phyloP scores from a whole-genome alignment of 352 stramenopile genomes.

The Globisporangium polare region DNA sequence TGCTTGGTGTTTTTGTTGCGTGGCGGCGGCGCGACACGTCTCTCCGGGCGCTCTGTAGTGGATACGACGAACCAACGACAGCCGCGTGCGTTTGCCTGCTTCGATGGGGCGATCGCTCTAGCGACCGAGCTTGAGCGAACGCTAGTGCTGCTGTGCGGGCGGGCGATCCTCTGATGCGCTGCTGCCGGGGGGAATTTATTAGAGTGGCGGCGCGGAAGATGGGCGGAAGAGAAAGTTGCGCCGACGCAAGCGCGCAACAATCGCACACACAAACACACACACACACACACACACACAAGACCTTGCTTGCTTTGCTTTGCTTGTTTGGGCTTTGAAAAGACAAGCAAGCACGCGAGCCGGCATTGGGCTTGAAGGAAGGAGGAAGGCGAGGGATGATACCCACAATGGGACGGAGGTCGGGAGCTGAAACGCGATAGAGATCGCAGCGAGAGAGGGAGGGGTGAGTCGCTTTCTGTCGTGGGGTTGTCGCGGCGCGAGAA shows the following conservation, averaged over 20 bases:
- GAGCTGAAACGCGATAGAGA: not conserved
- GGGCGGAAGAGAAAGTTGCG: constrained; percentile 8
- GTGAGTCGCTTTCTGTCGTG: not conserved
- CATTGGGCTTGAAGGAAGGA: constrained; percentile 1
- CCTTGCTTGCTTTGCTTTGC: not conserved
- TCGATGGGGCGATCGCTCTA: constrained; percentile 11
- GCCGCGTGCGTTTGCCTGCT: not conserved
- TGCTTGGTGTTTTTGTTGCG: not conserved
- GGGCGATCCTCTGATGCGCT: not conserved
- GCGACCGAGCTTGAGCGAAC: not conserved
- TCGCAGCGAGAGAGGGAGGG: too few species aligned
- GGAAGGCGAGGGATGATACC: constrained; percentile 2
- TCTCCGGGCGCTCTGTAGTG: not conserved
- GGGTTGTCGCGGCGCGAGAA: constrained; percentile 1
- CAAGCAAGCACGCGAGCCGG: not conserved
- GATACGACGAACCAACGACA: constrained; percentile 9
- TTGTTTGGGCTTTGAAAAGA: too few species aligned
- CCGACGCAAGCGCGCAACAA: not conserved
- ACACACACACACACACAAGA: not conserved
- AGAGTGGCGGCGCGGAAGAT: constrained; percentile 8
- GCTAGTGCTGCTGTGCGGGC: not conserved
- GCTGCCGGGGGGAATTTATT: constrained; percentile 4
- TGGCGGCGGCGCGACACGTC: constrained; percentile 8
- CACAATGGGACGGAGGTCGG: constrained; percentile 5
- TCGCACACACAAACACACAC: too few species aligned